These are phyloP conservation scores for Hypoxylon sp. DNA, from an alignment of 2,329 filamentous ascomycete genomes.

Conservation along the genomic window DNA sequence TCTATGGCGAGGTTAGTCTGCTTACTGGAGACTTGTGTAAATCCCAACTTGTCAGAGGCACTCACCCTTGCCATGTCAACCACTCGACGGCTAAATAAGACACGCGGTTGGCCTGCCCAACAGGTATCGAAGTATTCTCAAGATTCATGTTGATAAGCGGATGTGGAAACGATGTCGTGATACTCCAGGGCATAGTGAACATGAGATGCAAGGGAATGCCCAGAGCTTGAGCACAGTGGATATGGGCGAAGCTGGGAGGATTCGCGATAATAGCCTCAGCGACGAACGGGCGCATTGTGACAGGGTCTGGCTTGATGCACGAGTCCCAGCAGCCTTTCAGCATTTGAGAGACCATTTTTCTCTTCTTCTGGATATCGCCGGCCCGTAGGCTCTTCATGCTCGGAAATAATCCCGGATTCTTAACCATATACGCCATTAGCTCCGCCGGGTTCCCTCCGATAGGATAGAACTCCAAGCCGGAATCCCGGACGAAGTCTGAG, in stretches of 20 bases:
- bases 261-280: constrained; percentile 65
- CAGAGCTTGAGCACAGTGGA: constrained; percentile 60
- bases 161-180: constrained; percentile 74
- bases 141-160: constrained; percentile 59
- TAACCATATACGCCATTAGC: constrained; percentile 61
- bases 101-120: constrained; percentile 72
- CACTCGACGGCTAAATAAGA: constrained; percentile 75
- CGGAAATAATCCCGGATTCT: constrained; percentile 52
- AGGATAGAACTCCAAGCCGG: constrained; percentile 66
- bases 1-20: constrained; percentile 24
- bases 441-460: constrained; percentile 57
- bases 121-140: constrained; percentile 34
- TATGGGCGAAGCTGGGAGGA: constrained; percentile 60
- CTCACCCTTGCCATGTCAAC: constrained; percentile 75
- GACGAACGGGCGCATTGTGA: constrained; percentile 54
- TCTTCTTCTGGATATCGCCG: constrained; percentile 50
- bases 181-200: constrained; percentile 75
- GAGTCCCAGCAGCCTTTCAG: constrained; percentile 51
- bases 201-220: constrained; percentile 60
- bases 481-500: constrained; percentile 62
- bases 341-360: constrained; percentile 50
- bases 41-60: no score
- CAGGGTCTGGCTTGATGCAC: constrained; percentile 45
- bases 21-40: no score
- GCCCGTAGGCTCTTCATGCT: constrained; percentile 49